A percentile compares a stretch with the other conserved stretches of the same genome.
phyloP scores from a whole-genome alignment of 1,139 yeast genomes.

The Blastobotrys ciferrii region DNA sequence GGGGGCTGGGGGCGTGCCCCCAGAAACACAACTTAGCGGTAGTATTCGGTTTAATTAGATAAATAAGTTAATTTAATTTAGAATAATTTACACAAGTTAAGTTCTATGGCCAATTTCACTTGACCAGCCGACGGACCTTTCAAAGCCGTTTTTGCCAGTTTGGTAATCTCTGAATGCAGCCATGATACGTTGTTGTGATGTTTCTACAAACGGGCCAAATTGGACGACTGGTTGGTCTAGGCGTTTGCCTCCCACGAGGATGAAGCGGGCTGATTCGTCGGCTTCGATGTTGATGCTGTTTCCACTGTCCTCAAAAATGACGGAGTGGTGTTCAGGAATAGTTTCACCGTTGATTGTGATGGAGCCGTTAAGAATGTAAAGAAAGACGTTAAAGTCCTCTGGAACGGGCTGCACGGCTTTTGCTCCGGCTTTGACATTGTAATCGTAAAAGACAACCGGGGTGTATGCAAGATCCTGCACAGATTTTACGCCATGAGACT shows the following conservation, averaged over 20 bases:
- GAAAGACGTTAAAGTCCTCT: slow-evolving; percentile 63
- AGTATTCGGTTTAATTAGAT: too few species aligned
- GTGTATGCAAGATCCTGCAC: slow-evolving; percentile 78
- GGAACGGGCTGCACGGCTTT: slow-evolving; percentile 61
- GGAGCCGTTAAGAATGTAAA: slow-evolving; percentile 67
- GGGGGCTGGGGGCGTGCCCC: too few species aligned
- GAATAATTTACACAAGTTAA: too few species aligned
- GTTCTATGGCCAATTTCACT: slow-evolving; percentile 62
- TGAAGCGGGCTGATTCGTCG: slow-evolving; percentile 49
- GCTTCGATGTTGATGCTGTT: slow-evolving; percentile 30
- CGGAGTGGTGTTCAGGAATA: slow-evolving; percentile 51
- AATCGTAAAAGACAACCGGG: slow-evolving; percentile 76
- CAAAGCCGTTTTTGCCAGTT: slow-evolving; percentile 68
- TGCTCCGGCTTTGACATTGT: slow-evolving; percentile 65
- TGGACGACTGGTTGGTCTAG: slow-evolving; percentile 78
- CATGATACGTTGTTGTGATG: slow-evolving; percentile 57
- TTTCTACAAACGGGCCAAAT: slow-evolving; percentile 90
- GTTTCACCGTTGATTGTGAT: slow-evolving; percentile 43
- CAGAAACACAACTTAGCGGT: too few species aligned
- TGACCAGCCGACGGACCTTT: slow-evolving; percentile 64
- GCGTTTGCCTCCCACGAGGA: slow-evolving; percentile 73
- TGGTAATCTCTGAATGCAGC: slow-evolving; percentile 73
- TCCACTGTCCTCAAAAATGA: slow-evolving; percentile 39
- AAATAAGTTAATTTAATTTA: too few species aligned
- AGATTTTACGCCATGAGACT: slow-evolving; percentile 71